Conservation (phyloP, 2,329 filamentous ascomycete genomes). For the Metarhizium sp. region DNA sequence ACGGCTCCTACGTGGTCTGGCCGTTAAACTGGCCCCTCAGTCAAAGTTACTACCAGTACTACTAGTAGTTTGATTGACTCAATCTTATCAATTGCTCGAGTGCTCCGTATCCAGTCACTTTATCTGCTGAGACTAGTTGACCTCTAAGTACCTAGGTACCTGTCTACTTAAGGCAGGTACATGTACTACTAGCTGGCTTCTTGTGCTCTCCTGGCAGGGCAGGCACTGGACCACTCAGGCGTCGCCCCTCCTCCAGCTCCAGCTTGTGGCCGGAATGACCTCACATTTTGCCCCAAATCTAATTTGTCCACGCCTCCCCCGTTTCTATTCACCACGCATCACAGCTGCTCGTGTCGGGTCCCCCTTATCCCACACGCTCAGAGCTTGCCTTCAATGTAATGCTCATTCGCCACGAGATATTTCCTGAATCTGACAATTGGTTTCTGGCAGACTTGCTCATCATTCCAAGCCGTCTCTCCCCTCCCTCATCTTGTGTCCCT, state of each 20-base stretch:
- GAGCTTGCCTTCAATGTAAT: not conserved
- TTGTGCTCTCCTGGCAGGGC: too few species aligned
- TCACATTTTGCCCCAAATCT: not conserved
- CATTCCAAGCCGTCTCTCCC: not conserved
- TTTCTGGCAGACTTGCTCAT: not conserved
- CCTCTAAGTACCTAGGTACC: too few species aligned
- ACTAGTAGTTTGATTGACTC: too few species aligned
- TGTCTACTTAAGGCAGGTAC: too few species aligned
- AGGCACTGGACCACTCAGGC: not conserved
- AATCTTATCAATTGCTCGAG: not conserved
- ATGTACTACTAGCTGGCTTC: too few species aligned
- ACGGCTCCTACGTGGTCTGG: constrained; percentile 1
- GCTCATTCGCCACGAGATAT: not conserved
- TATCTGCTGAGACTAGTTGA: not conserved
- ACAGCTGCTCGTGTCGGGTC: not conserved
- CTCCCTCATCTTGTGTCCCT: constrained; percentile 2
- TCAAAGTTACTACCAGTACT: too few species aligned
- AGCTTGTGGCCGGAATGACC: not conserved
- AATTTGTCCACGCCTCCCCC: not conserved
- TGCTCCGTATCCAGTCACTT: not conserved
- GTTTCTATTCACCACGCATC: not conserved
- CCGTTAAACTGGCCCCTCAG: not conserved
- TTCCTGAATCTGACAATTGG: not conserved
- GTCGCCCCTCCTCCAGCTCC: not conserved
- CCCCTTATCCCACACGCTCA: not conserved